Base-by-base conservation (phyloP, 345 rosid genomes). In the Eucalyptus erythrocorys region DNA sequence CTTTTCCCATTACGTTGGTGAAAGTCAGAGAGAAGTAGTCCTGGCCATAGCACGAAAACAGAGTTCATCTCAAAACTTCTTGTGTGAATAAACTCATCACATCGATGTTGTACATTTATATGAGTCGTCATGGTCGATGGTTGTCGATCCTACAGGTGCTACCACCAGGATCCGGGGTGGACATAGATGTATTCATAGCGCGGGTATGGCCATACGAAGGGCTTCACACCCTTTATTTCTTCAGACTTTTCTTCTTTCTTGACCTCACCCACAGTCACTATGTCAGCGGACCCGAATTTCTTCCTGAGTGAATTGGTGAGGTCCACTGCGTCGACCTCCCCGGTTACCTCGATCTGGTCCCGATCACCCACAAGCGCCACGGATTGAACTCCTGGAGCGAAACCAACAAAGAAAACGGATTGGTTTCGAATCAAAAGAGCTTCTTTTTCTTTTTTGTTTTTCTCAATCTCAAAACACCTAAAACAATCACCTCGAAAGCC, bases 211-310 rank as follows among this genome's bases (percentile, higher is more conserved):
- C 45, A 19, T 21, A 37, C 7, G 26, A 71, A 13, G 13, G 81
- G 81, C 27, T 19, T 3, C 0, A 0, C 24, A 6, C 0, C 45
- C 45, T 34, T 8, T 34, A 42, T 16, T 5, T 19, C 37, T 32
- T 40, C 80, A 17, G 53, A 16, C 80, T 34, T 24, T 24, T 34
- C 79, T 68, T 32, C 42, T 68, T 68, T 68, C 79, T 68, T 68
- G 79, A 8, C 22, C 45, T 71, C 42, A 2, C 26, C 81, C 27
- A 71, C 27, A 12, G 45, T 37, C 27, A 71, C 45, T 10, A 71
- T 37, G 8, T 71, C 27, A 3, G 81, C 26, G 7, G 24, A 37
- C 14, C 81, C 81, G 45, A 71, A 22, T 37, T 71, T 71, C 81
- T 71, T 71, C 81, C 45, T 40, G 81, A 71, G 81, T 13, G 40